Percentiles rank a stretch among this genome's conserved stretches.
Conservation (phyloP, 148 eudicot genomes). For the Oxyria digyna region DNA sequence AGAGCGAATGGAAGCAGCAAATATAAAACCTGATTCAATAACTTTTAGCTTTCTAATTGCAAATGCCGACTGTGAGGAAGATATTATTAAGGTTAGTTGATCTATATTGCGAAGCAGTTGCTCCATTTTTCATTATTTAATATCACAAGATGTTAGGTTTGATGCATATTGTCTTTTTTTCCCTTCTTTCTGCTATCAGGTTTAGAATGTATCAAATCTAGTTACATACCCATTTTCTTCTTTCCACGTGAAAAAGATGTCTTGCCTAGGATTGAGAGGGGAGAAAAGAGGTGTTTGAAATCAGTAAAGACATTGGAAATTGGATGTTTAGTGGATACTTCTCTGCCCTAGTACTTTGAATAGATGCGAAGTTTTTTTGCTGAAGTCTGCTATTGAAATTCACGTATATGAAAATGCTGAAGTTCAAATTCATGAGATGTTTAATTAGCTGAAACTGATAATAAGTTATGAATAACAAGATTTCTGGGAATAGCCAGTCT, state of each 20-base stretch:
- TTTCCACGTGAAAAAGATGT: background rate
- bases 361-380: background rate
- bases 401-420: background rate
- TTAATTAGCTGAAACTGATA: background rate
- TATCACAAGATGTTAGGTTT: background rate
- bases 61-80: slow-evolving; percentile 46
- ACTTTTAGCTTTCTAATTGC: slow-evolving; percentile 68
- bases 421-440: background rate
- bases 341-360: background rate
- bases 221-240: background rate
- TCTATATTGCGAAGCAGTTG: background rate
- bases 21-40: slow-evolving; percentile 59
- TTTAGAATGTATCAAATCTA: background rate
- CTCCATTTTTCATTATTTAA: background rate
- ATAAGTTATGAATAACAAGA: background rate
- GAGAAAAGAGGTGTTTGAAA: background rate
- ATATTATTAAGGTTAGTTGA: slow-evolving; percentile 48
- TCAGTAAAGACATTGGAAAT: background rate
- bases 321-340: background rate
- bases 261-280: background rate
- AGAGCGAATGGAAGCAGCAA: slow-evolving; percentile 55
- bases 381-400: background rate
- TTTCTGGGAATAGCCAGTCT: background rate
- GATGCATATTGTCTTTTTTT: background rate
- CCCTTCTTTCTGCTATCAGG: background rate